Base-by-base conservation (phyloP, 2,329 filamentous ascomycete genomes). In the Shiraia bambusicola region DNA sequence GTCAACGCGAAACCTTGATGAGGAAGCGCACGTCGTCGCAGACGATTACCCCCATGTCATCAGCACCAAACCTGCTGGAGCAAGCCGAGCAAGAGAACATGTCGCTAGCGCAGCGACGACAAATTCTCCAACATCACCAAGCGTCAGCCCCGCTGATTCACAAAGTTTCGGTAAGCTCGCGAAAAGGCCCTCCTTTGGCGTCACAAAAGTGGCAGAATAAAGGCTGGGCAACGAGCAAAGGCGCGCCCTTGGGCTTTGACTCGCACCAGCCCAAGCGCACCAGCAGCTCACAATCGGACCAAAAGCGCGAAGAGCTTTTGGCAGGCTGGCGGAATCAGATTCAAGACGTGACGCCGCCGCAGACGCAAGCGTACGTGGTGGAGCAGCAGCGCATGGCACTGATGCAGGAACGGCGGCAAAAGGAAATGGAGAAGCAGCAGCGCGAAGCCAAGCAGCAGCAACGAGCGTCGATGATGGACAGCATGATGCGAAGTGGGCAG, bases 401-500 rank as follows among this genome's bases (percentile, higher is more conserved):
- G 61, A 72, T 86, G 59, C 73, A 75, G 26, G 83, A 86, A 52
- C 79, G 78, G 51, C 80, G 83, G 50, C 80, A 81, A 22, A 81
- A 82, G 59, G 77, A 81, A 37, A 75, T 80, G 58, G 76, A 76
- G 37, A 76, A 77, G 37, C 79, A 84, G 61, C 73, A 77, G 57
- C 78, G 82, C 54, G 75, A 76, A 40, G 70, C 74, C 29, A 80
- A 79, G 34, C 79, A 77, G 50, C 76, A 81, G 49, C 73, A 79
- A 39, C 74, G 76, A 5, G 82, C 87, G 11, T 78, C 78, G 35
- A 76, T 77, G 27, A 83, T 89, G 56, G 86, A 89, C 51, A 81
- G 85, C 65, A 78, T 81, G 51, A 93, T 94, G 86, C 77, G 88
- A 39, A 82, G 80, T 12, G 84, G 84, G 0, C 81, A 86, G 50